A percentile compares a stretch with the other conserved stretches of the same genome.
Conservation (phyloP, 495 filamentous ascomycete genomes). For the Penicillium verhagenii region DNA sequence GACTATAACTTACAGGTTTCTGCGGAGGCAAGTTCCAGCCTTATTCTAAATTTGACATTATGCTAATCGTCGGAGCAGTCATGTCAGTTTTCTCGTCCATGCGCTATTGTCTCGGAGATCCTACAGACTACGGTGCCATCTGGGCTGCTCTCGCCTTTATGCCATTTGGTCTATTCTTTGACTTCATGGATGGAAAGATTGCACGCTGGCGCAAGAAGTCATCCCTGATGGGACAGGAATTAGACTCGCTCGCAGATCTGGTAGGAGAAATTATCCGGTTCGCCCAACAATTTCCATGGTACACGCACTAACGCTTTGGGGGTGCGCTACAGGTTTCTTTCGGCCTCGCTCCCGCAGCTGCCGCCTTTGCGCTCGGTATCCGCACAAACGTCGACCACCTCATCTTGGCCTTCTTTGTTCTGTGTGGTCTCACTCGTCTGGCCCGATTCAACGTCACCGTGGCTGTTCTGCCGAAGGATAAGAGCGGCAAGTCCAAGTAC, state of each 20-base stretch:
- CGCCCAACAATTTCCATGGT: background rate
- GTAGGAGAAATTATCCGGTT: slow-evolving; percentile 49
- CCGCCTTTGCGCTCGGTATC: slow-evolving; percentile 86
- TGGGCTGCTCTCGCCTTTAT: slow-evolving; percentile 85
- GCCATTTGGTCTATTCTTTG: slow-evolving; percentile 94
- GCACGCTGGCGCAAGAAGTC: slow-evolving; percentile 95
- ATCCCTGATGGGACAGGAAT: slow-evolving; percentile 94
- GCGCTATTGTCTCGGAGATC: slow-evolving; percentile 83
- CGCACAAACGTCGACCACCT: slow-evolving; percentile 85
- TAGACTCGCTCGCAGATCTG: slow-evolving; percentile 95
- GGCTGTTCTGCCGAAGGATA: slow-evolving; percentile 82
- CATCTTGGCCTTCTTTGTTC: slow-evolving; percentile 84
- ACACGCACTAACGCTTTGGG: background rate
- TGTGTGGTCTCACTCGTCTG: slow-evolving; percentile 89
- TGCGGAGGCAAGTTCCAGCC: slow-evolving; percentile 47
- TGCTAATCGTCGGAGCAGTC: slow-evolving; percentile 47
- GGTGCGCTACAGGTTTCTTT: slow-evolving; percentile 76
- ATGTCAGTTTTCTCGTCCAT: slow-evolving; percentile 96
- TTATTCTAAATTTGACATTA: slow-evolving; percentile 1
- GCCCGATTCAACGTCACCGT: slow-evolving; percentile 98
- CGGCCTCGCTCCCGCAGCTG: slow-evolving; percentile 82
- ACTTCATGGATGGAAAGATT: slow-evolving; percentile 97
- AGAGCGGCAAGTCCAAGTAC: slow-evolving; percentile 83
- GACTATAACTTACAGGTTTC: slow-evolving; percentile 40
- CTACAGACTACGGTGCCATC: slow-evolving; percentile 60